phyloP scores from a whole-genome alignment of 1,139 yeast genomes.

The Magnusiomyces clavatus region DNA sequence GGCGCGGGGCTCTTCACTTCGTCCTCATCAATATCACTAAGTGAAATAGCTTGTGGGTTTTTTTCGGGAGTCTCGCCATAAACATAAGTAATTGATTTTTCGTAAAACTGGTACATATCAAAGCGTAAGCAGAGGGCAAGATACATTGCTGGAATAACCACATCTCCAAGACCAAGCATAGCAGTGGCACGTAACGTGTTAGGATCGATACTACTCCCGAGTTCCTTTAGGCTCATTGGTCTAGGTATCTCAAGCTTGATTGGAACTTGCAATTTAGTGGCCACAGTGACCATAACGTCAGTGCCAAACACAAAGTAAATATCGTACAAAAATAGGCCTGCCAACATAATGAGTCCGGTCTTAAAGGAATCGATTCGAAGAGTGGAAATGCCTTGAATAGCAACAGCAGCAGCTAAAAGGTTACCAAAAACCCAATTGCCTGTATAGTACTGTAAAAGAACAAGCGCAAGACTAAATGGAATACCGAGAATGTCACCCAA shows the following conservation, averaged over 20 bases:
- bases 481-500: constrained; percentile 26
- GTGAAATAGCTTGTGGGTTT: constrained; percentile 42
- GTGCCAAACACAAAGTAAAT: constrained; percentile 60
- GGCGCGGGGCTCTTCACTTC: constrained; percentile 26
- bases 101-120: constrained; percentile 40
- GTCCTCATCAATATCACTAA: constrained; percentile 41
- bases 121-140: constrained; percentile 44
- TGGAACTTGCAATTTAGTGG: constrained; percentile 49
- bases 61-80: constrained; percentile 50
- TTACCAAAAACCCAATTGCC: constrained; percentile 33
- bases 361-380: constrained; percentile 37
- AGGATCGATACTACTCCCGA: constrained; percentile 6
- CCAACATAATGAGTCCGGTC: constrained; percentile 40
- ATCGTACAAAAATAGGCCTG: constrained; percentile 52
- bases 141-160: constrained; percentile 50
- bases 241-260: constrained; percentile 46
- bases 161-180: constrained; percentile 52
- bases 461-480: constrained; percentile 17
- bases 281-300: constrained; percentile 56
- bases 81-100: constrained; percentile 12
- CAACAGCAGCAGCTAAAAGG: constrained; percentile 15
- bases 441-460: constrained; percentile 21
- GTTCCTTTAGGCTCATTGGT: constrained; percentile 5
- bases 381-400: constrained; percentile 15
- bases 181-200: constrained; percentile 15